These are phyloP conservation scores for Rhodocollybia butyracea DNA, from an alignment of 768 basidiomycete genomes.

Conservation along the genomic window DNA sequence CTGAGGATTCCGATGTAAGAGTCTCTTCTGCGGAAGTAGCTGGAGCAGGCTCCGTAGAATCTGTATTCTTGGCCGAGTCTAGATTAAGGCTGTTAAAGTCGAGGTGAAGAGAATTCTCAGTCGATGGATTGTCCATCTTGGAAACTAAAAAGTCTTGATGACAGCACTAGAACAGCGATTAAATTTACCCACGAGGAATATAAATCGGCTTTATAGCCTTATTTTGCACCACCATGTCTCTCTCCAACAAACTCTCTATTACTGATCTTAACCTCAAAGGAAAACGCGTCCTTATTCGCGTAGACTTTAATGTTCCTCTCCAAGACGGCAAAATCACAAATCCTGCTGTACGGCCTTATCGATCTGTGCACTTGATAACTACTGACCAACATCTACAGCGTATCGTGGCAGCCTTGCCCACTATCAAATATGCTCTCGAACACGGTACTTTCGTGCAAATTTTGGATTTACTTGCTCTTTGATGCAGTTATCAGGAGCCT, in stretches of 20 bases:
- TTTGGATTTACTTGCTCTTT: constrained; percentile 8
- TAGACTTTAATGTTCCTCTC: constrained; percentile 96
- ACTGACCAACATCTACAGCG: constrained; percentile 50
- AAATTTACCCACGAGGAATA: not conserved
- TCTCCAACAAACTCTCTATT: constrained; percentile 92
- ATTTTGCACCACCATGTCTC: constrained; percentile 57
- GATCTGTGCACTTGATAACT: constrained; percentile 8
- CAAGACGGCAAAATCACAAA: constrained; percentile 92
- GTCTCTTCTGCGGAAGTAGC: constrained; percentile 6
- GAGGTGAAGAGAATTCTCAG: constrained; percentile 68
- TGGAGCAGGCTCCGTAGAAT: not conserved
- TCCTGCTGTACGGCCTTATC: constrained; percentile 69
- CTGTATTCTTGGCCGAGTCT: constrained; percentile 22
- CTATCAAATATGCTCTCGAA: constrained; percentile 89
- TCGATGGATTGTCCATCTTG: constrained; percentile 36
- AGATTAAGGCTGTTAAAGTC: constrained; percentile 54
- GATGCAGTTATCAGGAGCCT: constrained; percentile 53
- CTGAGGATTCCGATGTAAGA: constrained; percentile 8
- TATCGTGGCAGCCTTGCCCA: constrained; percentile 95
- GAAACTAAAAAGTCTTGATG: not conserved
- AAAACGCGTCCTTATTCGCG: constrained; percentile 90
- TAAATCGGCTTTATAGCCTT: not conserved
- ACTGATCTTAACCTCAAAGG: constrained; percentile 85
- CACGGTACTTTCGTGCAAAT: constrained; percentile 47
- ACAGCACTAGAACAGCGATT: not conserved